Evolutionary conservation across 805 yeast genomes (phyloP).

Genomic region (Lachancea nothofagi): DNA sequence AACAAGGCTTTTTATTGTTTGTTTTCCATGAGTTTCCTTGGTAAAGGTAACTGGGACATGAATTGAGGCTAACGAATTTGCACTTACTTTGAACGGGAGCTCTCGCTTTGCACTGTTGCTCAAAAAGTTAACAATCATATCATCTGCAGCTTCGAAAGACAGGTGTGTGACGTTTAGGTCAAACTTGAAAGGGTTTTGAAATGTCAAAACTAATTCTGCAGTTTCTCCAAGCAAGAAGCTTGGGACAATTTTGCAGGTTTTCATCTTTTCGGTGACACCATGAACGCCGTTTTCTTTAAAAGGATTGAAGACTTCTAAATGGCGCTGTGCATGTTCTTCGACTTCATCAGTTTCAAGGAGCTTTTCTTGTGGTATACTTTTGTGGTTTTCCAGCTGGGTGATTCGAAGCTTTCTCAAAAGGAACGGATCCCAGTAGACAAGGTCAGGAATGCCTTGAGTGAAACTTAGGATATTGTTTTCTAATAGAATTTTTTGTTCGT

Average conservation of each 20-base stretch:
- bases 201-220: conserved; percentile 46
- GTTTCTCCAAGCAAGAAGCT: conserved; percentile 53
- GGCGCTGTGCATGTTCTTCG: conserved; percentile 21
- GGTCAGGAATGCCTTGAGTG: conserved; percentile 19
- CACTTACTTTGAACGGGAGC: conserved; percentile 33
- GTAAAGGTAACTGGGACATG: conserved; percentile 23
- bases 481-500: conserved; percentile 49
- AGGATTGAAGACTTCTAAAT: conserved; percentile 50
- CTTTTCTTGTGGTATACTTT: conserved; percentile 14
- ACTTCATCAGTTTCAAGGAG: conserved; percentile 4
- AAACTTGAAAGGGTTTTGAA: conserved; percentile 79
- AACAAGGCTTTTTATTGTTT: conserved; percentile 14
- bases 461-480: conserved; percentile 27
- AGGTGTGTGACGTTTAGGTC: conserved; percentile 56
- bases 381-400: conserved; percentile 25
- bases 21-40: conserved; percentile 15
- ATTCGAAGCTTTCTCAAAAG: conserved; percentile 49
- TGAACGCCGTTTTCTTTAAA: conserved; percentile 28
- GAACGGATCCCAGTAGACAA: conserved; percentile 69
- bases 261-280: conserved; percentile 4
- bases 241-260: not conserved
- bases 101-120: conserved; percentile 13
- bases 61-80: conserved; percentile 36
- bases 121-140: conserved; percentile 24
- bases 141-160: conserved; percentile 32